Evolutionary conservation across 768 basidiomycete genomes (phyloP), one percentile per base, ranked within the genome.

Genomic region (Lyophyllum atratum): DNA sequence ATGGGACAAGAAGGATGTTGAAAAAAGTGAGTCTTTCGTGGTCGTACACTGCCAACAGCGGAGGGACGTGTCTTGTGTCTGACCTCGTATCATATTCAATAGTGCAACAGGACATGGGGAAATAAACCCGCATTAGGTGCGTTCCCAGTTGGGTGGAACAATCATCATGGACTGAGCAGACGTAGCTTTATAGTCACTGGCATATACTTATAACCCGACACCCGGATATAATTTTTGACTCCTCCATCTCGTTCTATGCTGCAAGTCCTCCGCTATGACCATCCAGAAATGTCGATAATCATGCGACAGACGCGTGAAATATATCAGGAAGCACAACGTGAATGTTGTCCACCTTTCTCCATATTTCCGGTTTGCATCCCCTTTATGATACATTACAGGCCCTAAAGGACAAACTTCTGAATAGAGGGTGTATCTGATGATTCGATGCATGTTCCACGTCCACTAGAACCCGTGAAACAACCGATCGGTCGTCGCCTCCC

Each of bases 1-100:
- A 51, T 77, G 72, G 74, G 72, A 76, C 28, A 66, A 70, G 63
- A 66, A 66, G 58, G 77, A 75, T 58, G 55, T 76, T 53, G 75
- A 73, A 50, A 71, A 69, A 53, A 56, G 82, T 82, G 55, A 34
- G 75, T 55, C 33, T 10, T 2, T 26, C 28, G 4, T 17, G 8
- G 25, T n/a, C 24, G 1, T 47, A n/a, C 19, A 3, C 7, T 22
- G 33, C n/a, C n/a, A n/a, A n/a, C n/a, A n/a, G n/a, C n/a, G n/a
- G n/a, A n/a, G n/a, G n/a, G n/a, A n/a, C 17, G 11, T 47, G 4
- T 8, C 17, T 21, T 29, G 22, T 21, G 17, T 44, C 24, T 40
- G 7, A 28, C 4, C 3, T 11, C 31, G 26, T 25, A 4, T 4
- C 19, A 21, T n/a, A 17, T 53, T 14, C n/a, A 15, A 40, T n/a